Base-by-base conservation (phyloP, 1,284 basidiomycete species). In the Apiotrichum mycotoxinovorans region DNA sequence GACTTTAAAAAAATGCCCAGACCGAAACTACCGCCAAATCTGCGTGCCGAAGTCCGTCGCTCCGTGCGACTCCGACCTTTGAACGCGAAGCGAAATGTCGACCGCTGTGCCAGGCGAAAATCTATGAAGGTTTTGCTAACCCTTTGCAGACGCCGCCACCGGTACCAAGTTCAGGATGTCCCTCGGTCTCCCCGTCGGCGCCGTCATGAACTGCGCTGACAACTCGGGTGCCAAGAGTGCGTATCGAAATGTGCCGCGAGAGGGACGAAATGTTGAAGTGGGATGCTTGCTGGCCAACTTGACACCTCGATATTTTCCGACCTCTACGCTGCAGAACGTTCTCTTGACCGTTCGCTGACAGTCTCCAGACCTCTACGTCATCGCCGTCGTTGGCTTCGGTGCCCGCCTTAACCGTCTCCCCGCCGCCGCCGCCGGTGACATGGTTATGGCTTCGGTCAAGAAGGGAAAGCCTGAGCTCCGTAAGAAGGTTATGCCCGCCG, bases 391-490 rank as follows among this genome's bases (percentile, higher is more conserved):
- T 48, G 91, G 94, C 61, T 91, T 89, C 78, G 96, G 95, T 80
- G 89, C 96, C 62, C 91, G 89, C 76, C 85, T 98, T 56, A 98
- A 98, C 86, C 85, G 96, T 81, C 85, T 98, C 64, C 95, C 95
- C 65, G 95, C 96, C 78, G 94, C 95, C 70, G 89, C 93, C 82
- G 93, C 96, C 63, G 95, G 95, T 72, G 93, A 96, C 80, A 98
- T 98, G 94, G 88, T 98, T 71, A 93, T 98, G 72, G 93, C 93
- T 62, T 93, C 90, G 60, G 96, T 98, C 76, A 98, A 99, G 87
- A 98, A 98, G 86, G 95, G 95, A 79, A 98, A 99, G 84, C 96
- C 96, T 52, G 95, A 99, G 81, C 82, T 99, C 76, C 87, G 95
- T 80, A 99, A 99, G 85, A 99, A 99, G 85, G 94, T 96, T 62